These are phyloP conservation scores for Pichia scutulata DNA, from an alignment of 805 yeast genomes.

Conservation along the genomic window DNA sequence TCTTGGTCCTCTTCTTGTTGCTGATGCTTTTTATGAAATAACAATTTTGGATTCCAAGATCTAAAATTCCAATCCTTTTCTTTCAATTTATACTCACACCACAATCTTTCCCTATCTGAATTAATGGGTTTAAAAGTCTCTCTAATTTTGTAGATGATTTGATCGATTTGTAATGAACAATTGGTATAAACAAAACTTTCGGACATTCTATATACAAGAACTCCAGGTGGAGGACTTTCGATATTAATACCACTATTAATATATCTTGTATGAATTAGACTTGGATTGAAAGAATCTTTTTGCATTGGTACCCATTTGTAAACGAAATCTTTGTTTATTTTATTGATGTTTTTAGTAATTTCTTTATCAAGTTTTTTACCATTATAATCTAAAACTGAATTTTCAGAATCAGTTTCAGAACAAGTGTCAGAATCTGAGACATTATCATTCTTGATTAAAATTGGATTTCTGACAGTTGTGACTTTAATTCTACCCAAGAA, in stretches of 20 bases:
- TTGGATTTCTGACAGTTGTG: conserved; percentile 64
- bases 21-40: neutral
- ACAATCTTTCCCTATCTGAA: conserved; percentile 50
- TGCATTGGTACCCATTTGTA: conserved; percentile 60
- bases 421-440: neutral
- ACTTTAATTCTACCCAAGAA: conserved; percentile 73
- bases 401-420: neutral
- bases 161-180: conserved; percentile 64
- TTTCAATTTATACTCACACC: conserved; percentile 52
- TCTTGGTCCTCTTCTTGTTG: neutral
- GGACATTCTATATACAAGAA: conserved; percentile 72
- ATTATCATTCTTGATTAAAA: conserved; percentile 18
- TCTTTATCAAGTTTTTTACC: conserved; percentile 1
- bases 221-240: conserved; percentile 83
- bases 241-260: conserved; percentile 52
- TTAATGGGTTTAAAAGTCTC: conserved; percentile 51
- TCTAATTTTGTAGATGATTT: conserved; percentile 59
- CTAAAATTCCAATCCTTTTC: conserved; percentile 5
- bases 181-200: conserved; percentile 82
- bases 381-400: conserved; percentile 1
- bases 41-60: conserved; percentile 1
- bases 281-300: conserved; percentile 19
- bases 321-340: neutral
- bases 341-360: neutral
- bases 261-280: conserved; percentile 26